Base-by-base conservation (phyloP, 306 rosid genomes). In the Vicia faba region DNA sequence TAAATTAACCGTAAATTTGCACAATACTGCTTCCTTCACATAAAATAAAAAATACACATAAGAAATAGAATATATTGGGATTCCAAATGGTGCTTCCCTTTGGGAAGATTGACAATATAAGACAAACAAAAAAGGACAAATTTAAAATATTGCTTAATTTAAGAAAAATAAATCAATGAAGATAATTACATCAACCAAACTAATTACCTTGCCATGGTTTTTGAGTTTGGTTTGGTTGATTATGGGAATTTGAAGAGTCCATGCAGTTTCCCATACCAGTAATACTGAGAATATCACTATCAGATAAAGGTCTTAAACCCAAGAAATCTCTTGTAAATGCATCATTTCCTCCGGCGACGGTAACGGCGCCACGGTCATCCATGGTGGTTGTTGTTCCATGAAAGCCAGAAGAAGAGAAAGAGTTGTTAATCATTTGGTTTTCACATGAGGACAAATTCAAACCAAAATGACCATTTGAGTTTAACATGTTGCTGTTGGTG, bases 241-340 rank as follows among this genome's bases (percentile, higher is more conserved):
- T 79, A 69, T 56, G 6, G 38, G 63, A 31, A 15, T 14, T 15
- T 2, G 23, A 58, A 31, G 64, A 35, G 28, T 71, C 83, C 46
- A 85, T 81, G 76, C 86, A 86, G 54, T 81, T 86, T 38, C 86
- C 87, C 46, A 88, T 74, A 62, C 84, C 91, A 74, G 91, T 86
- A 46, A 91, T 79, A 29, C 39, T 86, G 59, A 93, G 85, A 64
- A 89, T 81, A 20, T 86, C 97, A 75, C 68, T 75, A 35, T 88
- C 96, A 49, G 97, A 82, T 9, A 88, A 70, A 2, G 97, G 80
- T 72, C 80, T 82, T 0, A 90, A 87, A 38, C 97, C 90, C 81
- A 93, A 86, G 80, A 93, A 93, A 70, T 93, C 99, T 66, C 92
- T 85, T 0, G 99, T 60, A 35, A 88, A 73, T 8, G 77, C 89